A percentile compares a stretch with the other conserved stretches of the same genome.
Conservation (phyloP, 129 eudicot species). For the Pittosporum tobira region DNA sequence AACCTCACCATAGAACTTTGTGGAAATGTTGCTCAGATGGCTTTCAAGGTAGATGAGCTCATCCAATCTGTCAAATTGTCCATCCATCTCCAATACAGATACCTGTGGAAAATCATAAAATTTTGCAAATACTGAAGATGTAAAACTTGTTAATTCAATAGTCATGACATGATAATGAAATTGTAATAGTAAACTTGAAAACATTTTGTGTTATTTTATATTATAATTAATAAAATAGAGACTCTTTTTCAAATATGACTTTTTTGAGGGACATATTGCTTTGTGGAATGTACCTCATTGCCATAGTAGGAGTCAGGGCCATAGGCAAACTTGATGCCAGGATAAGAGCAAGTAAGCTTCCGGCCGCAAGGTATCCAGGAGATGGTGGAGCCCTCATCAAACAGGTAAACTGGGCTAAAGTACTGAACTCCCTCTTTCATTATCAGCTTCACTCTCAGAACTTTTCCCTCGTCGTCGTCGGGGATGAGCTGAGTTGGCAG, state of each 20-base stretch:
- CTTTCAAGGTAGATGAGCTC: conserved; percentile 90
- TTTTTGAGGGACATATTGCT: no score
- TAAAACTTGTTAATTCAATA: no score
- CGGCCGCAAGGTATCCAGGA: conserved; percentile 97
- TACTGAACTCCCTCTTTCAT: conserved; percentile 88
- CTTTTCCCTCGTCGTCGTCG: conserved; percentile 86
- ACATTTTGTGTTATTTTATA: no score
- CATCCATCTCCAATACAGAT: conserved; percentile 96
- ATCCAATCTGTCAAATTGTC: conserved; percentile 92
- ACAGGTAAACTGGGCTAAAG: conserved; percentile 89
- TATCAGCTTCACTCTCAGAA: conserved; percentile 80
- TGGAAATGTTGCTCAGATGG: conserved; percentile 92
- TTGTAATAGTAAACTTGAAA: no score
- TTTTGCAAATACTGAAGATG: background rate
- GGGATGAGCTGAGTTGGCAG: conserved; percentile 93
- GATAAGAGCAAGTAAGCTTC: conserved; percentile 97
- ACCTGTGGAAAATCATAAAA: conserved; percentile 44
- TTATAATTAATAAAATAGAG: no score
- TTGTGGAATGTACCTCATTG: conserved; percentile 47
- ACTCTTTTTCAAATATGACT: no score
- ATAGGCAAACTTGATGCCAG: conserved; percentile 87
- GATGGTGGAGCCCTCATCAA: conserved; percentile 93
- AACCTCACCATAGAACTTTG: conserved; percentile 92
- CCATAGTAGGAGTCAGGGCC: conserved; percentile 83
- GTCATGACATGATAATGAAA: no score